Base-by-base conservation (phyloP, 75 land plant species). In the Cryptomeria japonica region DNA sequence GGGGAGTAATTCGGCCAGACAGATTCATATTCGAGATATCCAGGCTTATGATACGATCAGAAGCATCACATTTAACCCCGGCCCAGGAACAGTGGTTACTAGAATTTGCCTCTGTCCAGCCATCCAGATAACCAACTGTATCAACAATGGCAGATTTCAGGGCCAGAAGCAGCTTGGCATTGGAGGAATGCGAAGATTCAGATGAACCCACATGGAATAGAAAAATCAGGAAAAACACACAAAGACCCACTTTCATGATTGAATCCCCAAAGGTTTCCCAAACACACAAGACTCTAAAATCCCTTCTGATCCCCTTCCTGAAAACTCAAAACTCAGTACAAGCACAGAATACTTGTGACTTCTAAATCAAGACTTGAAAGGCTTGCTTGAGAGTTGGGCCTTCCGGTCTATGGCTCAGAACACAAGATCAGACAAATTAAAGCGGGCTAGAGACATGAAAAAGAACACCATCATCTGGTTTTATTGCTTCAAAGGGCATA, bases 1-100 rank as follows among this genome's bases (percentile, higher is more conserved):
- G 86, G 41, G 90, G 86, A 5, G 95, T 90, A 36, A 95, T 89
- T 5, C 87, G 44, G 41, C 95, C 96, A 55, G 95, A 82, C 82
- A 95, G 94, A 88, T 90, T 93, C 87, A 92, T 86, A 80, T 83
- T 87, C 44, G 97, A 88, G 76, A 96, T 37, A 64, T 96, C 93
- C 19, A 95, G 84, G 72, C 88, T 39, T 25, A 91, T 84, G 64
- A 88, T 91, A 70, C 85, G 89, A 82, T 89, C 58, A 46, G 61
- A 55, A 13, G 18, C 13, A 83, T 88, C 90, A 88, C 97, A 96
- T 36, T 89, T 84, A 84, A 96, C 88, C 80, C 91, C 91, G 31
- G 79, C 18, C 93, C 92, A 96, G 18, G 87, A 58, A 90, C 97
- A 95, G 89, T 89, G 91, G 85, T 46, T 18, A 32, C 93, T 89